Conservation (phyloP, 768 basidiomycete species). For the Lentinula raphanica region DNA sequence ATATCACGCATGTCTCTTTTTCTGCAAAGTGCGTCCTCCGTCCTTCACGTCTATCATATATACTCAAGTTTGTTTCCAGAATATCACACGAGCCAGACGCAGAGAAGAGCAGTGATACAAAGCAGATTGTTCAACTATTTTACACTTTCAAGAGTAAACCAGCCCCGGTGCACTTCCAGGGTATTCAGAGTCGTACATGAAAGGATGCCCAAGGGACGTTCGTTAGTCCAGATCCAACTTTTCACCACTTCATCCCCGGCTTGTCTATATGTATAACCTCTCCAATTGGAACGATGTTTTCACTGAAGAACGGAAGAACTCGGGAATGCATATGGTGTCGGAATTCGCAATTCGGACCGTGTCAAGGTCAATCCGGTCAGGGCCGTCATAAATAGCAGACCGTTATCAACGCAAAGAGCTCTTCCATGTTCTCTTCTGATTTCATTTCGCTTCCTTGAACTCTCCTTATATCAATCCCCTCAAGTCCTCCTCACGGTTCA, state of each 20-base stretch:
- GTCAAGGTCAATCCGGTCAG: neutral
- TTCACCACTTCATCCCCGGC: too few species aligned
- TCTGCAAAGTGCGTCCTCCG: conserved; percentile 32
- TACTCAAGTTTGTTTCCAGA: conserved; percentile 12
- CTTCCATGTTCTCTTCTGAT: neutral
- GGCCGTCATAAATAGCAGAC: neutral
- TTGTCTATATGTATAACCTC: too few species aligned
- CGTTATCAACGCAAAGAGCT: neutral
- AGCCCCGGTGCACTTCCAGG: conserved; percentile 27
- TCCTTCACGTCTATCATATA: conserved; percentile 5
- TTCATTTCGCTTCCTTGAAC: neutral
- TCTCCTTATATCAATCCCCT: neutral
- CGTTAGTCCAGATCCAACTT: too few species aligned
- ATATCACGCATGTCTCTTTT: conserved; percentile 26
- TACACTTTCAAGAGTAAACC: conserved; percentile 25
- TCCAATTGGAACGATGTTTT: too few species aligned
- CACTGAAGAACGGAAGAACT: neutral
- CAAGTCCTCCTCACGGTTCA: neutral
- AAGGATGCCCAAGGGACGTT: too few species aligned
- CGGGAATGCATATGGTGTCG: neutral
- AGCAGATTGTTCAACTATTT: conserved; percentile 30
- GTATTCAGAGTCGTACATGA: neutral
- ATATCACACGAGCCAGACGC: conserved; percentile 18
- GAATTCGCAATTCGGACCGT: neutral
- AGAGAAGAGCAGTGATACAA: conserved; percentile 6